A percentile compares a stretch with the other conserved stretches of the same genome.
These are phyloP conservation scores for Mycena latifolia DNA, from an alignment of 768 basidiomycete genomes.

Conservation along the genomic window DNA sequence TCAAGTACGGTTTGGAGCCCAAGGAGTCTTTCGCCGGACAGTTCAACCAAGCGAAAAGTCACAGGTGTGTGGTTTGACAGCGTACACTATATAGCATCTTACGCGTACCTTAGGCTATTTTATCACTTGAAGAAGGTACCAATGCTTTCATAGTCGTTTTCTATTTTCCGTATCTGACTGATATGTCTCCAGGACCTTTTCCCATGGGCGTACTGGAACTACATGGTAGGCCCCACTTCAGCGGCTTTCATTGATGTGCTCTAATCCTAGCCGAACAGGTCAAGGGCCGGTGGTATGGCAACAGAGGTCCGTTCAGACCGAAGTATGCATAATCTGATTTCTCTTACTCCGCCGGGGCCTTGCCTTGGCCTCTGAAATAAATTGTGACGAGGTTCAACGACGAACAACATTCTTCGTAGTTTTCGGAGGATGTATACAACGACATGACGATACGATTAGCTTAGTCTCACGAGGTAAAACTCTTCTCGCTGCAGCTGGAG, in stretches of 20 bases:
- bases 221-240: slow-evolving; percentile 59
- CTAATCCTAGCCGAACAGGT: slow-evolving; percentile 39
- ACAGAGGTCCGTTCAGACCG: slow-evolving; percentile 54
- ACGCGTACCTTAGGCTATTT: slow-evolving; percentile 63
- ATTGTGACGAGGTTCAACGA: no score
- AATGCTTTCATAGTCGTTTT: background rate
- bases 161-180: background rate
- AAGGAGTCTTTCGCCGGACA: slow-evolving; percentile 84
- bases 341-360: no score
- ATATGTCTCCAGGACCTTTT: slow-evolving; percentile 68
- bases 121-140: slow-evolving; percentile 89
- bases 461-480: no score
- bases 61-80: slow-evolving; percentile 61
- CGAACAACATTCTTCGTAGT: no score
- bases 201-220: slow-evolving; percentile 84
- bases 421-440: no score
- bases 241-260: background rate
- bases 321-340: slow-evolving; percentile 42
- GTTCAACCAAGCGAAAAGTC: slow-evolving; percentile 82
- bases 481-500: no score
- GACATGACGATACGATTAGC: no score
- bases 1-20: slow-evolving; percentile 91
- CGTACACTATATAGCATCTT: background rate
- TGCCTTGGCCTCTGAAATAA: background rate
- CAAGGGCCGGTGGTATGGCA: slow-evolving; percentile 63